Percentiles rank a stretch among this genome's conserved stretches.
Evolutionary conservation across 495 filamentous ascomycete species (phyloP).

Genomic region (Xylaria palmicola): DNA sequence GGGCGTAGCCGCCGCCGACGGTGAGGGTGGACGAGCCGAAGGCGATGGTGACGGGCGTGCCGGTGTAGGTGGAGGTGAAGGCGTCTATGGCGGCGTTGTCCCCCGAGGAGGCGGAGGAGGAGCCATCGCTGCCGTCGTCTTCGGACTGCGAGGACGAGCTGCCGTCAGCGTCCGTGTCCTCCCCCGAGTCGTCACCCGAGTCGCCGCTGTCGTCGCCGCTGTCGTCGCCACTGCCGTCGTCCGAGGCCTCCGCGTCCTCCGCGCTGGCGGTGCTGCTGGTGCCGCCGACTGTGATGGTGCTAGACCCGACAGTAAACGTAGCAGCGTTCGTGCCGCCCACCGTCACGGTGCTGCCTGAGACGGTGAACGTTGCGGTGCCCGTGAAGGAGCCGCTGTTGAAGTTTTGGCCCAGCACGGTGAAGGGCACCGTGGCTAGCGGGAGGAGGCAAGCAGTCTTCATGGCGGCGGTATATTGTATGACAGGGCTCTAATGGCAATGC

Average conservation of each 20-base stretch:
- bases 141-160: not conserved
- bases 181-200: not conserved
- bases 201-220: not conserved
- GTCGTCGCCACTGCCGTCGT: not conserved
- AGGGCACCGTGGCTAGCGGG: not conserved
- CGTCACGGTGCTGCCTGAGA: constrained; percentile 3
- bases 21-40: constrained; percentile 9
- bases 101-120: not conserved
- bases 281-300: constrained; percentile 4
- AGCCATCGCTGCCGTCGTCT: not conserved
- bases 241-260: not conserved
- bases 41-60: not conserved
- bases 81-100: not conserved
- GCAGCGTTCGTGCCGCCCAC: constrained; percentile 21
- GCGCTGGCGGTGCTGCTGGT: not conserved
- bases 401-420: not conserved
- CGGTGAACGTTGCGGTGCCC: constrained; percentile 1
- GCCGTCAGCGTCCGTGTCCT: too few relatives aligned
- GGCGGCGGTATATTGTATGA: not conserved
- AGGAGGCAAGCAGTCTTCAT: constrained; percentile 1
- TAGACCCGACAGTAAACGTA: constrained; percentile 19
- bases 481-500: not conserved
- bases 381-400: constrained; percentile 1
- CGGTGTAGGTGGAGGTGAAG: not conserved
- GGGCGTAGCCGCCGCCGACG: not conserved